phyloP scores from a whole-genome alignment of 495 filamentous ascomycete species.

The Staphylotrichum tortipilum region DNA sequence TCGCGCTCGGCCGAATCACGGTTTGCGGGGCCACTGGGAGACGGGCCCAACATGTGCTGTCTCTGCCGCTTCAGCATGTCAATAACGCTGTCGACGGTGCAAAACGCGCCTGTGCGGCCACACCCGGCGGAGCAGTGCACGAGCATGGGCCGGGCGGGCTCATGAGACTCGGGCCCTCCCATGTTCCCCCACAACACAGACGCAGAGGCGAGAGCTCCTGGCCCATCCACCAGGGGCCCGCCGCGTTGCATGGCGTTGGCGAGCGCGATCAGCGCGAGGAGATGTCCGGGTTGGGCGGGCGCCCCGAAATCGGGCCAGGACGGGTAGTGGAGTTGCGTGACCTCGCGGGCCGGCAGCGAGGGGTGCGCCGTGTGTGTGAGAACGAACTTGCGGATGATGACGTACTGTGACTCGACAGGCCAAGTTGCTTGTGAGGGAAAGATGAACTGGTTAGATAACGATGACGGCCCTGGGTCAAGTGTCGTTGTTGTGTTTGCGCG shows the following conservation, averaged over 20 bases:
- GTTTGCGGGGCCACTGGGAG: background rate
- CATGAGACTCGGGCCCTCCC: slow-evolving; percentile 48
- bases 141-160: slow-evolving; percentile 58
- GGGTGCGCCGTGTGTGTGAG: slow-evolving; percentile 68
- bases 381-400: slow-evolving; percentile 80
- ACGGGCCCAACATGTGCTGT: slow-evolving; percentile 12
- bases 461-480: slow-evolving; percentile 18
- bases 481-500: slow-evolving; percentile 37
- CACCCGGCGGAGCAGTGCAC: slow-evolving; percentile 96
- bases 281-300: slow-evolving; percentile 76
- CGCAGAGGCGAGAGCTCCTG: slow-evolving; percentile 31
- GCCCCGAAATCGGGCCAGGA: slow-evolving; percentile 96
- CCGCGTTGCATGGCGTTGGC: slow-evolving; percentile 56
- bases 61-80: slow-evolving; percentile 84
- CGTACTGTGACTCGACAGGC: slow-evolving; percentile 54
- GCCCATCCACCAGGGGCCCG: slow-evolving; percentile 30
- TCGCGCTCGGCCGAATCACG: slow-evolving; percentile 7
- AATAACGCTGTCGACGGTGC: slow-evolving; percentile 88
- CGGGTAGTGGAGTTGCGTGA: slow-evolving; percentile 90
- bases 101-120: slow-evolving; percentile 91
- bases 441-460: slow-evolving; percentile 15
- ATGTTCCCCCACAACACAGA: too few species aligned
- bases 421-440: background rate
- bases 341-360: slow-evolving; percentile 80
- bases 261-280: slow-evolving; percentile 79